Evolutionary conservation across 345 rosid genomes (phyloP).

Genomic region (Carallia brachiata): DNA sequence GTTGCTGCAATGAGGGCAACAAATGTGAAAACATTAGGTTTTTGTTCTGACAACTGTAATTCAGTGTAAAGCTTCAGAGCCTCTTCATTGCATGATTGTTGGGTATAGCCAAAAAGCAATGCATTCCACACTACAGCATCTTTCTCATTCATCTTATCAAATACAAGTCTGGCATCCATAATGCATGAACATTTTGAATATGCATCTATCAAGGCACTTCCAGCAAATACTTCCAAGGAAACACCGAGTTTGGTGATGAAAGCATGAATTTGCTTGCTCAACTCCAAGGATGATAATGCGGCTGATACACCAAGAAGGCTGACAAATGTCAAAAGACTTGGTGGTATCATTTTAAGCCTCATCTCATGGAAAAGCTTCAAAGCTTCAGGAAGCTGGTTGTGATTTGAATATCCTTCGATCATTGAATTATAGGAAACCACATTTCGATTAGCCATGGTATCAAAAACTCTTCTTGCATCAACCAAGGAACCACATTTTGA

Average conservation of each 20-base stretch:
- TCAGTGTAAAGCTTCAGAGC: constrained; percentile 52
- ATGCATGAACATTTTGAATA: constrained; percentile 59
- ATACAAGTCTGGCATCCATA: constrained; percentile 54
- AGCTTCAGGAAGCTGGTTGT: constrained; percentile 49
- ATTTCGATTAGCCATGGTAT: constrained; percentile 38
- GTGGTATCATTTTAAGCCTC: constrained; percentile 47
- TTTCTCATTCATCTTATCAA: constrained; percentile 59
- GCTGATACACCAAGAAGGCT: constrained; percentile 69
- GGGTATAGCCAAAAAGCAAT: constrained; percentile 62
- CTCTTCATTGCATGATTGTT: constrained; percentile 59
- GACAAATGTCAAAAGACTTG: constrained; percentile 67
- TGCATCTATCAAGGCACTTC: constrained; percentile 63
- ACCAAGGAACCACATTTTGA: constrained; percentile 53
- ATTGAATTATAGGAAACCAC: constrained; percentile 66
- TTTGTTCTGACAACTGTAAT: constrained; percentile 45
- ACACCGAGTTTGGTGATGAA: constrained; percentile 56
- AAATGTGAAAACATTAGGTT: constrained; percentile 59
- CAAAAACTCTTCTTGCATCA: constrained; percentile 58
- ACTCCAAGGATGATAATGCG: constrained; percentile 41
- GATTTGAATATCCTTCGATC: constrained; percentile 75
- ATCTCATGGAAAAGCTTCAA: constrained; percentile 52
- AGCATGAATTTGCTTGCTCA: constrained; percentile 67
- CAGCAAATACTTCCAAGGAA: constrained; percentile 42
- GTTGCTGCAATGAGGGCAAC: constrained; percentile 60
- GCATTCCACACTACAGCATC: constrained; percentile 84